These are phyloP conservation scores for Coemansia sp. DNA, from an alignment of 192 early-diverging fungal species.

Conservation along the genomic window DNA sequence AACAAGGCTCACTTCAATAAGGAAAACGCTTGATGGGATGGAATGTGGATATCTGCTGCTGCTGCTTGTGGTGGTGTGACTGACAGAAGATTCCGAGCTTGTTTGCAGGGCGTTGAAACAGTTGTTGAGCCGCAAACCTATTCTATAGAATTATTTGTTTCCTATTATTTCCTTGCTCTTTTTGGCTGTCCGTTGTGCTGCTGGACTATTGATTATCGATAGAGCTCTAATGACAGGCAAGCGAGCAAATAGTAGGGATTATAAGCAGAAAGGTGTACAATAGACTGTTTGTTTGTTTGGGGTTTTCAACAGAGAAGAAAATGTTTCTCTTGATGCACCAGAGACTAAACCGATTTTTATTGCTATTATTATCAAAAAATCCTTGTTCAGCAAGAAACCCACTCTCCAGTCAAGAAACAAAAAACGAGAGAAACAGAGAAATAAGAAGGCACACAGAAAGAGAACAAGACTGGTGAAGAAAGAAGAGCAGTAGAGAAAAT, in stretches of 20 bases:
- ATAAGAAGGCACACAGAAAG: neutral
- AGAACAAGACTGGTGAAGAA: neutral
- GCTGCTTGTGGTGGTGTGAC: slow-evolving; percentile 6
- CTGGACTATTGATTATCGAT: too few relatives aligned
- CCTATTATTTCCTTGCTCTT: too few relatives aligned
- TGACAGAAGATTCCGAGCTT: neutral
- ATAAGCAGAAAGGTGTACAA: neutral
- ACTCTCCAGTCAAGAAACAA: neutral
- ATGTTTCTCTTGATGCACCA: neutral
- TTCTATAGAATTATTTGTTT: too few relatives aligned
- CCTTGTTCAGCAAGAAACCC: neutral
- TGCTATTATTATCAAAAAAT: too few relatives aligned
- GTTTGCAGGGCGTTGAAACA: too few relatives aligned
- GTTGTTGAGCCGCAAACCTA: too few relatives aligned
- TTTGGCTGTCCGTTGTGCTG: too few relatives aligned
- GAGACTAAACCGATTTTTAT: neutral
- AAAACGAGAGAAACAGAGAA: neutral
- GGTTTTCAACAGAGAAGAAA: neutral
- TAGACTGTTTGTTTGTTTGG: neutral
- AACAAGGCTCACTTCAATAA: neutral
- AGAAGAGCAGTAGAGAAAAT: neutral
- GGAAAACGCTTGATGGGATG: neutral
- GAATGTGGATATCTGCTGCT: neutral
- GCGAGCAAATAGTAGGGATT: neutral
- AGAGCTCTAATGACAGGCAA: too few relatives aligned